Percentiles rank a stretch among this genome's conserved stretches.
These are phyloP conservation scores for Colletotrichum neosansevieriae DNA, from an alignment of 2,329 filamentous ascomycete genomes.

Conservation along the genomic window DNA sequence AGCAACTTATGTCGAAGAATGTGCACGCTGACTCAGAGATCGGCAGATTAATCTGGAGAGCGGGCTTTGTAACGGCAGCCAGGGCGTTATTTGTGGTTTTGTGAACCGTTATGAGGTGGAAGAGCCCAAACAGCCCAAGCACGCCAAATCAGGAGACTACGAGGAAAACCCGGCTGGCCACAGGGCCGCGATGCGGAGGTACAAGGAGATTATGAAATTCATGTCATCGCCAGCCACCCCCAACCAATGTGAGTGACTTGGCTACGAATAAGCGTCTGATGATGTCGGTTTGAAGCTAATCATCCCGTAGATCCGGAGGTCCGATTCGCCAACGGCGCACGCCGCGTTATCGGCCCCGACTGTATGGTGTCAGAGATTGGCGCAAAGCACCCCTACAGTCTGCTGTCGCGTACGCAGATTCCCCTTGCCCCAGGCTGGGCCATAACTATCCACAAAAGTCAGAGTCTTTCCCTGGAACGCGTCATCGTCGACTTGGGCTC, in stretches of 20 bases:
- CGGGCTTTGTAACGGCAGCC: conserved; percentile 13
- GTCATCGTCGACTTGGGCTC: conserved; percentile 65
- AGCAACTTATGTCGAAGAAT: not conserved
- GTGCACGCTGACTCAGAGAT: not conserved
- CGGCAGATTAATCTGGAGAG: not conserved
- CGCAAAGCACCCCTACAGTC: conserved; percentile 57
- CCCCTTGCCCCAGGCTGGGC: conserved; percentile 72
- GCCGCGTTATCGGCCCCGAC: conserved; percentile 61
- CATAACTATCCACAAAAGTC: conserved; percentile 72
- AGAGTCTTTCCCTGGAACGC: conserved; percentile 72
- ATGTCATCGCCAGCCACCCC: conserved; percentile 37
- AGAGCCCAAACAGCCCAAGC: not conserved
- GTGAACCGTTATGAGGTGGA: not conserved
- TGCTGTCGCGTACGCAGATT: conserved; percentile 69
- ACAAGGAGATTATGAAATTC: not conserved
- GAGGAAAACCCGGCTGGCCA: not conserved
- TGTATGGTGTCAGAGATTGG: conserved; percentile 63
- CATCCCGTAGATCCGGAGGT: conserved; percentile 48
- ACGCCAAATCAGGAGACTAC: not conserved
- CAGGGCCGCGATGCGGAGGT: not conserved
- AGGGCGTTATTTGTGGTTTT: conserved; percentile 8
- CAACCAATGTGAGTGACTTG: not conserved
- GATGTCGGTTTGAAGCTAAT: no score
- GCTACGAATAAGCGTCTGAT: no score
- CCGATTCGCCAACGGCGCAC: conserved; percentile 61